Percentiles rank a stretch among this genome's conserved stretches.
Evolutionary conservation across 2,329 filamentous ascomycete genomes (phyloP).

Genomic region (Malbranchea zuffiana): DNA sequence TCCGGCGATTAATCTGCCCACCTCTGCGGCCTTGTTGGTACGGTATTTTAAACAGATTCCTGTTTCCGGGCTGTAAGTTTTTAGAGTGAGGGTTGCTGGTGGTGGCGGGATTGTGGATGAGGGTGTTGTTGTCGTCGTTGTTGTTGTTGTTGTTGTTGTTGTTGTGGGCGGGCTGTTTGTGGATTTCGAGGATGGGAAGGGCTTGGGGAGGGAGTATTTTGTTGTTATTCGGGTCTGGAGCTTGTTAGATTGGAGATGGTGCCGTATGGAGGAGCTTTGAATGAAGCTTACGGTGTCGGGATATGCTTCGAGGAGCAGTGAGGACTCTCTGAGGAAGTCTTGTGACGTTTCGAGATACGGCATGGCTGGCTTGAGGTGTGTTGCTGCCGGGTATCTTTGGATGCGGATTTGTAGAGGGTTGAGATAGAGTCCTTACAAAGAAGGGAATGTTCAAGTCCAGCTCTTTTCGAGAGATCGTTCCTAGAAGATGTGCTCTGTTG

Average conservation of each 20-base stretch:
- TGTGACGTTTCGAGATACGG: constrained; percentile 70
- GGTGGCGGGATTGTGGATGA: constrained; percentile 27
- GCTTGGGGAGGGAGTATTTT: constrained; percentile 61
- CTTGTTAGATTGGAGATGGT: constrained; percentile 6
- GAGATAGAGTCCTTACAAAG: too few relatives aligned
- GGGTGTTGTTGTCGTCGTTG: constrained; percentile 21
- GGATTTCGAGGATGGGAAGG: constrained; percentile 21
- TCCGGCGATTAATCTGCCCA: constrained; percentile 66
- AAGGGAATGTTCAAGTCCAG: too few relatives aligned
- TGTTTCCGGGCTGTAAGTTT: constrained; percentile 74
- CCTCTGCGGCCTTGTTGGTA: constrained; percentile 83
- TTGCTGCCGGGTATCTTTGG: not conserved
- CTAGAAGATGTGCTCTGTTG: too few relatives aligned
- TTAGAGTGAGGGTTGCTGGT: constrained; percentile 65
- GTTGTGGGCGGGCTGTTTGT: constrained; percentile 26
- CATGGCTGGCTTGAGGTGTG: constrained; percentile 44
- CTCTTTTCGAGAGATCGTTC: too few relatives aligned
- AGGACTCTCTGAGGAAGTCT: constrained; percentile 83
- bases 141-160: constrained; percentile 14
- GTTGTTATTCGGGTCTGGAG: constrained; percentile 77
- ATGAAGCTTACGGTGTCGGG: constrained; percentile 60
- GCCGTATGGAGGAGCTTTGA: constrained; percentile 2
- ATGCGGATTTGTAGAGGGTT: not conserved
- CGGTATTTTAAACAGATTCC: constrained; percentile 82
- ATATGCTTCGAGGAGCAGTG: constrained; percentile 72